Conservation (phyloP, 148 eudicot species). For the Selenicereus undatus region DNA sequence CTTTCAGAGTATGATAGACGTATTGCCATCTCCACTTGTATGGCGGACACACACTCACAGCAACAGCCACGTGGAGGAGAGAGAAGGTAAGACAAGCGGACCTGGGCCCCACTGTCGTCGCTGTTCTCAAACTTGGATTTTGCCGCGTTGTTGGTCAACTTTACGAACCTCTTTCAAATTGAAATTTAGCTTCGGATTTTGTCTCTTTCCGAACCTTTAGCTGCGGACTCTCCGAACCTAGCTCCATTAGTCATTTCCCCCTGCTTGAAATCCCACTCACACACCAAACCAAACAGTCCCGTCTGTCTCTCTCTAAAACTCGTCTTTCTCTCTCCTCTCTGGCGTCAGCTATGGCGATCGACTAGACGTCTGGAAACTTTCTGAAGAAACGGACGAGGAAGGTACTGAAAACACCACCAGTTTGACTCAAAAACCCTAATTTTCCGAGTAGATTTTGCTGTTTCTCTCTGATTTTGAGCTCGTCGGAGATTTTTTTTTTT, state of each 20-base stretch:
- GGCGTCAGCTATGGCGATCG: constrained; percentile 7
- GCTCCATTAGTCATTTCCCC: background rate
- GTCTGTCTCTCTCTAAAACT: constrained; percentile 4
- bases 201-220: background rate
- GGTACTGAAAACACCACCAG: background rate
- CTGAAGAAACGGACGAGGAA: background rate
- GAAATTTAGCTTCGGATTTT: constrained; percentile 6
- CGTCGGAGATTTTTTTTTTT: background rate
- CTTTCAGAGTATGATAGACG: no score
- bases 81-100: background rate
- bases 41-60: background rate
- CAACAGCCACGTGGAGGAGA: background rate
- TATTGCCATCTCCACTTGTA: no score
- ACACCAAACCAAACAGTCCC: background rate
- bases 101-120: background rate
- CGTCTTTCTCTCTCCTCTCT: background rate
- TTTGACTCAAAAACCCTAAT: constrained; percentile 7
- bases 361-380: background rate
- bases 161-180: background rate
- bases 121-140: constrained; percentile 18
- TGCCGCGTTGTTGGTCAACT: constrained; percentile 20
- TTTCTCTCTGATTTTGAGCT: background rate
- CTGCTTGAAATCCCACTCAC: background rate
- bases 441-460: background rate
- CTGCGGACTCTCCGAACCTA: background rate